phyloP scores from a whole-genome alignment of 306 rosid species.

The Canavalia gladiata region DNA sequence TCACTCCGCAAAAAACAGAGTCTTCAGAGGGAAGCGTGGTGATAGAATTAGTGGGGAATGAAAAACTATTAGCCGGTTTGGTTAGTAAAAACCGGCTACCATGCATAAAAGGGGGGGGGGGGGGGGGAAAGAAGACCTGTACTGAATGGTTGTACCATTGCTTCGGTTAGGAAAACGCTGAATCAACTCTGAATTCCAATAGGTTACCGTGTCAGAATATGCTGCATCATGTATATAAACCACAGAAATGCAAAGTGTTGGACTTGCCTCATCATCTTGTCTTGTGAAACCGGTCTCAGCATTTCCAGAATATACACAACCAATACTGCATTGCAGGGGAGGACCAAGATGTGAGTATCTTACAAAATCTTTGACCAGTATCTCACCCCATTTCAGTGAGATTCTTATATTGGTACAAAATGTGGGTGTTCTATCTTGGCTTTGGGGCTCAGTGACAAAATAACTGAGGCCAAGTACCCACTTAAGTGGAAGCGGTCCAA shows the following conservation, averaged over 20 bases:
- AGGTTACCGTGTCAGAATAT: conserved; percentile 47
- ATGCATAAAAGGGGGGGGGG: conserved; percentile 33
- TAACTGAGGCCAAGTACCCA: conserved; percentile 47
- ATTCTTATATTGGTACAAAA: conserved; percentile 45
- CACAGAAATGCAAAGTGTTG: conserved; percentile 46
- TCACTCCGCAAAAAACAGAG: conserved; percentile 46
- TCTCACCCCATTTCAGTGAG: conserved; percentile 49
- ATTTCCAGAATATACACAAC: conserved; percentile 47
- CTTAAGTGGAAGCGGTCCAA: conserved; percentile 46
- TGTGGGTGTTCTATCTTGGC: conserved; percentile 48
- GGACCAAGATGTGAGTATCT: conserved; percentile 48
- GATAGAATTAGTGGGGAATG: conserved; percentile 38
- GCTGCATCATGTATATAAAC: conserved; percentile 46
- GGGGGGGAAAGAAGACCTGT: conserved; percentile 24
- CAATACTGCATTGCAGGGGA: conserved; percentile 50
- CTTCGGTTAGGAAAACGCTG: conserved; percentile 47
- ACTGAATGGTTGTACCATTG: conserved; percentile 45
- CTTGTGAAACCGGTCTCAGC: conserved; percentile 46
- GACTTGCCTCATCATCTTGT: conserved; percentile 48
- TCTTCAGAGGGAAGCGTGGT: conserved; percentile 44
- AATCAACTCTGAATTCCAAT: conserved; percentile 50
- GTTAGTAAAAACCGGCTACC: conserved; percentile 47
- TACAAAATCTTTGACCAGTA: conserved; percentile 46
- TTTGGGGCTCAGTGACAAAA: conserved; percentile 35
- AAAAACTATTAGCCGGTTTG: conserved; percentile 48